phyloP scores from a whole-genome alignment of 1,284 basidiomycete species.

The Cutaneotrichosporon dermatis region DNA sequence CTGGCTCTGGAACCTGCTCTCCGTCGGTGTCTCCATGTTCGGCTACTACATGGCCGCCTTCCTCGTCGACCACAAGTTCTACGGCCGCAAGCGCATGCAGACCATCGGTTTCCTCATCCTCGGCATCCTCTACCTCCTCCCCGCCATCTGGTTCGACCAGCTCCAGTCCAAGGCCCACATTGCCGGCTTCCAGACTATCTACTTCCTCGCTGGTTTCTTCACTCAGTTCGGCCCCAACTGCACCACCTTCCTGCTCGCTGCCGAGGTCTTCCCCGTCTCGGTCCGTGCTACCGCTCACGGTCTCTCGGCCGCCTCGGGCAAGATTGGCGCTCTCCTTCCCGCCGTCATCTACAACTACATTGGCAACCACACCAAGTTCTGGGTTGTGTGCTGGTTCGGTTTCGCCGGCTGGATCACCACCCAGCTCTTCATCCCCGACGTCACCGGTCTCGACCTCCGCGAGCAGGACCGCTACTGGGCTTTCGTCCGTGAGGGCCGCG shows the following conservation, averaged over 20 bases:
- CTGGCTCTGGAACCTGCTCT: constrained; percentile 56
- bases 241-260: constrained; percentile 50
- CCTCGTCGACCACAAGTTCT: constrained; percentile 56
- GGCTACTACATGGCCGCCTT: constrained; percentile 57
- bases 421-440: constrained; percentile 52
- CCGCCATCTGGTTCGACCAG: constrained; percentile 45
- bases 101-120: constrained; percentile 53
- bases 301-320: constrained; percentile 51
- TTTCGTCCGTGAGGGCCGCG: constrained; percentile 52
- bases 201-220: constrained; percentile 55
- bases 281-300: constrained; percentile 53
- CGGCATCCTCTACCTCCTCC: constrained; percentile 51
- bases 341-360: constrained; percentile 50
- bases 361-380: constrained; percentile 51
- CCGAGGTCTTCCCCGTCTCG: constrained; percentile 54
- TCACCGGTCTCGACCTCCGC: constrained; percentile 55
- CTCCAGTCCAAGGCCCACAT: constrained; percentile 45
- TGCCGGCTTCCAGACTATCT: constrained; percentile 53
- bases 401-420: constrained; percentile 52
- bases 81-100: constrained; percentile 53
- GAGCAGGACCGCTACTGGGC: constrained; percentile 58
- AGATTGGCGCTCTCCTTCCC: constrained; percentile 52
- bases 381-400: constrained; percentile 56
- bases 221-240: constrained; percentile 56
- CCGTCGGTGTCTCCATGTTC: constrained; percentile 50